Percentiles rank a stretch among this genome's conserved stretches.
Conservation (phyloP, 768 basidiomycete genomes). For the Russula dissimulans region DNA sequence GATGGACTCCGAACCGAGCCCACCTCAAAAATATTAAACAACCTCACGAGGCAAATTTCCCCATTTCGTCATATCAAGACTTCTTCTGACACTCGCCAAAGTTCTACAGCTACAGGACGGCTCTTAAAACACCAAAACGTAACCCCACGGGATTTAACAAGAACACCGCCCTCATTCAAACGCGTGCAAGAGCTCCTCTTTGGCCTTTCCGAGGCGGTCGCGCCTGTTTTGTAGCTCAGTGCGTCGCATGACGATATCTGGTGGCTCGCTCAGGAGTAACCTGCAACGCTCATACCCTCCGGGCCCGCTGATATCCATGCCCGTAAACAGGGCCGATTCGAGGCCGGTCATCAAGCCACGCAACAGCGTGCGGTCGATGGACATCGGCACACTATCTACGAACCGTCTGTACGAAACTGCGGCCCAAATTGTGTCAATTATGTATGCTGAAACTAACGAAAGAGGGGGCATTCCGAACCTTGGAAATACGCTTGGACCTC, state of each 20-base stretch:
- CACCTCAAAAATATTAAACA: no score
- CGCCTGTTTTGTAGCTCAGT: slow-evolving; percentile 41
- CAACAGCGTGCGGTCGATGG: slow-evolving; percentile 47
- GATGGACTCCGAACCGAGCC: no score
- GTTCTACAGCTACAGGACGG: no score
- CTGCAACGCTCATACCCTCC: slow-evolving; percentile 38
- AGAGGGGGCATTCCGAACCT: slow-evolving; percentile 34
- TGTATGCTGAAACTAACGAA: neutral
- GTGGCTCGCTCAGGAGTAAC: slow-evolving; percentile 42
- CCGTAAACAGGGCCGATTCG: slow-evolving; percentile 33
- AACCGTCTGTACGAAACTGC: slow-evolving; percentile 51
- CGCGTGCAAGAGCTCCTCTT: slow-evolving; percentile 28
- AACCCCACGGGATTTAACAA: no score
- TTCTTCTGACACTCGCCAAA: no score
- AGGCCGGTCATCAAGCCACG: slow-evolving; percentile 37
- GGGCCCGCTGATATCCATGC: slow-evolving; percentile 39
- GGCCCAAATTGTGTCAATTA: neutral
- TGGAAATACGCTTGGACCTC: slow-evolving; percentile 66
- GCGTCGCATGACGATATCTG: slow-evolving; percentile 32
- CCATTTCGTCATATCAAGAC: no score
- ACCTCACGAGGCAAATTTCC: no score
- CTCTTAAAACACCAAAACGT: no score
- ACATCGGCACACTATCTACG: slow-evolving; percentile 45
- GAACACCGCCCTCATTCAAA: slow-evolving; percentile 1
- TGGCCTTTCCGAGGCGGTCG: slow-evolving; percentile 38